Evolutionary conservation across 2,329 filamentous ascomycete genomes (phyloP), one percentile per base, ranked within the genome.

Genomic region (Lasiodiplodia theobromae): DNA sequence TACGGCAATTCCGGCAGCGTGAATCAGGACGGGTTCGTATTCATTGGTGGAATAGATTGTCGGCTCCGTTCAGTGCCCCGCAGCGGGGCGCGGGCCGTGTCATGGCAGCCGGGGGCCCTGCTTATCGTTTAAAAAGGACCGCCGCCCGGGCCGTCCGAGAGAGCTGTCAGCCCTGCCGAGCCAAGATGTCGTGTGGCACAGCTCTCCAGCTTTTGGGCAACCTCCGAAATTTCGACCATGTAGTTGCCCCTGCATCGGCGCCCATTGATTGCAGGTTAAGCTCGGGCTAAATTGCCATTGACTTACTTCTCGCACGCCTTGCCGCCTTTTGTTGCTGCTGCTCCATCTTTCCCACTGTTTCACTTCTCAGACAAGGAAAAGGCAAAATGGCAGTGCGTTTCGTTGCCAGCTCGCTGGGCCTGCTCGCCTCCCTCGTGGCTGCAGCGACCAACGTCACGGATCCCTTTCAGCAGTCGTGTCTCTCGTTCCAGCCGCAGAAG

Each of bases 1-100:
- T 8, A 11, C n/a, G 18, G 16, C 16, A 18, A 44, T 16, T 18
- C 40, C 40, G 40, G 40, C 40, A 44, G 16, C 16, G 16, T 18
- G 7, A 18, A n/a, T 44, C 18, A 44, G 16, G 40, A 1, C 16
- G 8, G 28, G 11, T 8, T 60, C 56, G 56, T 49, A 51, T 51
- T 34, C 25, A 51, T 51, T 63, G 58, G 58, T 34, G 58, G 44
- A 51, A 63, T 18, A 34, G 58, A 37, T 51, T 34, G 40, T 23
- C 23, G 57, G 37, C 31, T n/a, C 31, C n/a, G 37, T 11, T 21
- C 31, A 12, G 18, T 38, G 54, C 56, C 56, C 37, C 37, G 37
- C 58, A 47, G 57, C 57, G 57, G 54, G 54, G 54, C n/a, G n/a
- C 54, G 54, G 38, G 23, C 37, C 57, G 57, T 60, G 57, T 60